A percentile compares a stretch with the other conserved stretches of the same genome.
These are phyloP conservation scores for Symbiodinium pilosum DNA, from an alignment of 73 alveolate species.

Conservation along the genomic window DNA sequence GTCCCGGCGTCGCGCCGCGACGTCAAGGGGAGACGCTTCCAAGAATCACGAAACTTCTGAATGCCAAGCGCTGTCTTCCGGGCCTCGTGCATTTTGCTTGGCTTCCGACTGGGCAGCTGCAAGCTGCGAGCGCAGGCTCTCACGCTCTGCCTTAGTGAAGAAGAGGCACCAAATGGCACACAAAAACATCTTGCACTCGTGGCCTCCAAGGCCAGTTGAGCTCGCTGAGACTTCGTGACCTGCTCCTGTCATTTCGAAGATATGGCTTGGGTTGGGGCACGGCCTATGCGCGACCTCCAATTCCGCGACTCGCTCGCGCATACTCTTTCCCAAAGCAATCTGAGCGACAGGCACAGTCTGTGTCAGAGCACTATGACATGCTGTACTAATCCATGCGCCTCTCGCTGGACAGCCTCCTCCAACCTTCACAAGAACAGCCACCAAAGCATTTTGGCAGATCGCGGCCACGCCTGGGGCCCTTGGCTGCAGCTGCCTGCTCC, in stretches of 20 bases:
- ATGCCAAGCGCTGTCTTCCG: not conserved
- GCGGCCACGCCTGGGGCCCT: slow-evolving; percentile 39
- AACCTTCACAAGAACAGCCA: slow-evolving; percentile 12
- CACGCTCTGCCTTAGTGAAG: slow-evolving; percentile 63
- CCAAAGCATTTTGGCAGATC: no score
- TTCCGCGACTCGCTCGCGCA: slow-evolving; percentile 69
- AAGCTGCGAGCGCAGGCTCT: slow-evolving; percentile 35
- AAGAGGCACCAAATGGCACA: no score
- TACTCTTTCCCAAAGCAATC: slow-evolving; percentile 51
- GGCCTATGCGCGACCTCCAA: slow-evolving; percentile 4
- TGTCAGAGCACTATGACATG: not conserved
- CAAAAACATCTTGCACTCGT: no score
- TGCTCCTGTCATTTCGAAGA: no score
- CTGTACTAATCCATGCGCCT: not conserved
- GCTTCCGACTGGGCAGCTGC: slow-evolving; percentile 37
- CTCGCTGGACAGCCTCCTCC: slow-evolving; percentile 64
- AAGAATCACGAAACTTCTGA: no score
- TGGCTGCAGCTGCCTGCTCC: slow-evolving; percentile 39
- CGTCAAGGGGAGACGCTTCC: not conserved
- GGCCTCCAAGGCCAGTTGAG: slow-evolving; percentile 3
- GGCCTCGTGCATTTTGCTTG: not conserved
- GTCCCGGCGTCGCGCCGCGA: no score
- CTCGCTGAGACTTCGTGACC: not conserved
- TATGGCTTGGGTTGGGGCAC: no score
- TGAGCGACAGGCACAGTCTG: not conserved